Conservation (phyloP, 2,329 filamentous ascomycete species). For the Colletotrichum caudatum region DNA sequence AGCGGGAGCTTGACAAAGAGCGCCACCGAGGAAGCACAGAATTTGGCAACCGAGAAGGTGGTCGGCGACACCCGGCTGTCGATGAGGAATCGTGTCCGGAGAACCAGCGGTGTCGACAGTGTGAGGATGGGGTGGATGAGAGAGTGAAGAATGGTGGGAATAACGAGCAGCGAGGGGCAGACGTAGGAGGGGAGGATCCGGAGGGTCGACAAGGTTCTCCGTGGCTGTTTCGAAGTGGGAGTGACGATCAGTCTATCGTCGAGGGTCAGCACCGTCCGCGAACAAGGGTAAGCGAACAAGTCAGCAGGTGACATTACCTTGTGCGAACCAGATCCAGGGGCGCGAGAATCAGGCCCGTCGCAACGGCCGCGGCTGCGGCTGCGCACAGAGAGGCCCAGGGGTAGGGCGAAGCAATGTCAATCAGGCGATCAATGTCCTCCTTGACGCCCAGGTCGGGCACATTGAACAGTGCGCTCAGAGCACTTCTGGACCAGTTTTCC, state of each 20-base stretch:
- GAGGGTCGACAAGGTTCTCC: slow-evolving; percentile 82
- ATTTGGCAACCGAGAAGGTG: slow-evolving; percentile 84
- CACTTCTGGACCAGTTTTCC: slow-evolving; percentile 91
- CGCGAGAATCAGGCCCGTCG: slow-evolving; percentile 83
- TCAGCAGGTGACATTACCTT: slow-evolving; percentile 58
- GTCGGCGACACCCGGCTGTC: slow-evolving; percentile 85
- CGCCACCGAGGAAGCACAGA: slow-evolving; percentile 82
- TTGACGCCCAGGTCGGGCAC: slow-evolving; percentile 85
- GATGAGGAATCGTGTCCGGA: slow-evolving; percentile 86
- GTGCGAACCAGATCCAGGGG: slow-evolving; percentile 93
- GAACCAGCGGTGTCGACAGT: slow-evolving; percentile 83
- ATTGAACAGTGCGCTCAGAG: slow-evolving; percentile 91
- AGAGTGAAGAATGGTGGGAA: slow-evolving; percentile 89
- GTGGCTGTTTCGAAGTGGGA: slow-evolving; percentile 77
- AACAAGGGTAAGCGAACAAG: not conserved
- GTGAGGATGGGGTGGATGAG: slow-evolving; percentile 86
- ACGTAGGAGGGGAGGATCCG: slow-evolving; percentile 82
- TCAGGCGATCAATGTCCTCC: slow-evolving; percentile 81
- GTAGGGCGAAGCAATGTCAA: slow-evolving; percentile 80
- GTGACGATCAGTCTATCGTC: slow-evolving; percentile 80
- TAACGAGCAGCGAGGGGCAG: slow-evolving; percentile 76
- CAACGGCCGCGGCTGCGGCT: slow-evolving; percentile 71
- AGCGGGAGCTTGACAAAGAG: slow-evolving; percentile 89
- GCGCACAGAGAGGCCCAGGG: slow-evolving; percentile 86
- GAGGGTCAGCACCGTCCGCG: slow-evolving; percentile 45